Conservation (phyloP, 805 yeast species). For the Henningerozyma blattae region DNA sequence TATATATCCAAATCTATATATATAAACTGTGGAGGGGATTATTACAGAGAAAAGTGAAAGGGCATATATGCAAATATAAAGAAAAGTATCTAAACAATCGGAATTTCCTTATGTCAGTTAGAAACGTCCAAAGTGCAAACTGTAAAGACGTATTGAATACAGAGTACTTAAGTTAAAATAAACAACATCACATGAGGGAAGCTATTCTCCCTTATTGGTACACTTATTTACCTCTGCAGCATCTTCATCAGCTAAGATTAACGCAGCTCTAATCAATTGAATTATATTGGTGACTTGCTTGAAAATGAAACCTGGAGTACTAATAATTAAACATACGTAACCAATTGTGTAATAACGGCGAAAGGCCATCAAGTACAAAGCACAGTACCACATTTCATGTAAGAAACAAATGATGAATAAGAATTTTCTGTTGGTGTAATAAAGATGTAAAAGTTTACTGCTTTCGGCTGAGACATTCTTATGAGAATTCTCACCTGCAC, state of each 20-base stretch:
- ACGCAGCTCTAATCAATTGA: constrained; percentile 79
- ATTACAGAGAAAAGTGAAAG: too few species aligned
- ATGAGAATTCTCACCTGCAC: constrained; percentile 70
- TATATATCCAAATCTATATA: too few species aligned
- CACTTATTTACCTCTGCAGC: constrained; percentile 24
- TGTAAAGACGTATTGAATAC: too few species aligned
- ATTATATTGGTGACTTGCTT: constrained; percentile 85
- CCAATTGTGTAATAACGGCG: constrained; percentile 37
- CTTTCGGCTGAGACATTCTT: constrained; percentile 65
- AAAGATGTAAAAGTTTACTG: constrained; percentile 63
- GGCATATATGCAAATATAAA: too few species aligned
- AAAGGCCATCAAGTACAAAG: constrained; percentile 69
- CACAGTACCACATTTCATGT: constrained; percentile 87
- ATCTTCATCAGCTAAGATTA: constrained; percentile 67
- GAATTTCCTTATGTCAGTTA: too few species aligned
- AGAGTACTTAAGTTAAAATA: too few species aligned
- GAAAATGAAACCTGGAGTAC: constrained; percentile 80
- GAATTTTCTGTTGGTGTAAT: constrained; percentile 77
- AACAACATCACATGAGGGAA: too few species aligned
- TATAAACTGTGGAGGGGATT: too few species aligned
- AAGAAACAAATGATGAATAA: constrained; percentile 84
- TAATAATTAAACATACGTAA: constrained; percentile 40
- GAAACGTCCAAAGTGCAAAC: too few species aligned
- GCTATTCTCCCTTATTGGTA: too few species aligned
- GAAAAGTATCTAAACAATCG: too few species aligned